phyloP scores from a whole-genome alignment of 2,329 filamentous ascomycete genomes.

The Diaporthe eres region DNA sequence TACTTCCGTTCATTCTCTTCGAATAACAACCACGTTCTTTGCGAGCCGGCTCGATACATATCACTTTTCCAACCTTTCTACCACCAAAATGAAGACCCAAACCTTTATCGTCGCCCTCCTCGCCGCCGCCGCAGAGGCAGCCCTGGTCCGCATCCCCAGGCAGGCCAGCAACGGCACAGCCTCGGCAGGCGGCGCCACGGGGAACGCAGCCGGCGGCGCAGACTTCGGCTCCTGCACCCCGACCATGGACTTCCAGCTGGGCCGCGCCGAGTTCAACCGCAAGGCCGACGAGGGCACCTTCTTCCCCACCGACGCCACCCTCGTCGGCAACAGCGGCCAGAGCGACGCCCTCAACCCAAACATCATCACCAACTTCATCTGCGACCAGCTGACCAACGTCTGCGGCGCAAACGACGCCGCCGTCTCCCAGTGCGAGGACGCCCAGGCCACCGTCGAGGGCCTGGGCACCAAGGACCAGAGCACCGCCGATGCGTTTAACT shows the following conservation, averaged over 20 bases:
- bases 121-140: constrained; percentile 33
- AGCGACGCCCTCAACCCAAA: constrained; percentile 72
- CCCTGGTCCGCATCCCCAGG: constrained; percentile 29
- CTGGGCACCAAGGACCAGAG: constrained; percentile 62
- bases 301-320: constrained; percentile 37
- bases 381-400: constrained; percentile 72
- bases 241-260: constrained; percentile 38
- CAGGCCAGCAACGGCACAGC: constrained; percentile 23
- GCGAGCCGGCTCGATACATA: constrained; percentile 24
- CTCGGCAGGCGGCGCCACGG: not conserved
- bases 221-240: constrained; percentile 39
- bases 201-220: constrained; percentile 12
- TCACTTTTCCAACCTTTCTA: not conserved
- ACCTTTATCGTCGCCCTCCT: constrained; percentile 32
- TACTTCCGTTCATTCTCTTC: constrained; percentile 22
- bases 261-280: constrained; percentile 36
- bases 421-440: constrained; percentile 61
- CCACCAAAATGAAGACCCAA: constrained; percentile 27
- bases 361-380: constrained; percentile 75
- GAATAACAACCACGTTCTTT: constrained; percentile 1
- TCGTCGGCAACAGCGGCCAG: constrained; percentile 48
- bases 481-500: constrained; percentile 65
- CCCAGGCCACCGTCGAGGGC: constrained; percentile 64
- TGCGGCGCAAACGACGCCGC: constrained; percentile 71
- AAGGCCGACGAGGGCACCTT: constrained; percentile 35